Conservation (phyloP, 1,284 basidiomycete species). For the Ceratobasidium sp. region DNA sequence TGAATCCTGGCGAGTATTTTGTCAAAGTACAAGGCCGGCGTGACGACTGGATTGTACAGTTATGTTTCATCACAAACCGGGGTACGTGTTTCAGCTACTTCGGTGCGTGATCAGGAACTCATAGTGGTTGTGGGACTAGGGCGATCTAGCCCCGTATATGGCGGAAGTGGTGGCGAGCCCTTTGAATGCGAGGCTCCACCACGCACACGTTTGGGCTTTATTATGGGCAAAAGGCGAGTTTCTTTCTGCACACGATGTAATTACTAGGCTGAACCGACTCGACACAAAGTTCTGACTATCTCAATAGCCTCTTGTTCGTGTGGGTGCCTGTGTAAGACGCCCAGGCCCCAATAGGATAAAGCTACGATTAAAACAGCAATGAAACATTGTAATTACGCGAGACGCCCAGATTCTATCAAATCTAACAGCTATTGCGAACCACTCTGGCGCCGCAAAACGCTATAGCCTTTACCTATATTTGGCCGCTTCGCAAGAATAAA, state of each 20-base stretch:
- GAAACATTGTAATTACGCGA: no score
- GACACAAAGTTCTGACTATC: not conserved
- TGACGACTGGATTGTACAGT: not conserved
- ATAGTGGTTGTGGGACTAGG: not conserved
- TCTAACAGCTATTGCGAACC: no score
- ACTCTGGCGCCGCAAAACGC: no score
- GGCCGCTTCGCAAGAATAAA: no score
- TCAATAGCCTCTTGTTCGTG: not conserved
- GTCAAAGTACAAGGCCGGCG: not conserved
- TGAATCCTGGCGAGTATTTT: not conserved
- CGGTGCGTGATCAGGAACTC: no score
- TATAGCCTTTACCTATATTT: no score
- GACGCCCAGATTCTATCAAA: no score
- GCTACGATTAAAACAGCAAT: no score
- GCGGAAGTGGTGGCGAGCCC: not conserved
- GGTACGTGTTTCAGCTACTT: not conserved
- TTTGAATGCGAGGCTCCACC: not conserved
- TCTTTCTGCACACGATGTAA: not conserved
- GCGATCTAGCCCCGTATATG: not conserved
- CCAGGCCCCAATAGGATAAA: no score
- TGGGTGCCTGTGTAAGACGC: no score
- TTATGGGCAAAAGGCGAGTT: constrained; percentile 13
- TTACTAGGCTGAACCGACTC: not conserved
- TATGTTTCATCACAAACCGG: not conserved
- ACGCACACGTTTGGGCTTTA: not conserved